Evolutionary conservation across 2,329 filamentous ascomycete species (phyloP).

Genomic region (Malbranchea cinnamomea): DNA sequence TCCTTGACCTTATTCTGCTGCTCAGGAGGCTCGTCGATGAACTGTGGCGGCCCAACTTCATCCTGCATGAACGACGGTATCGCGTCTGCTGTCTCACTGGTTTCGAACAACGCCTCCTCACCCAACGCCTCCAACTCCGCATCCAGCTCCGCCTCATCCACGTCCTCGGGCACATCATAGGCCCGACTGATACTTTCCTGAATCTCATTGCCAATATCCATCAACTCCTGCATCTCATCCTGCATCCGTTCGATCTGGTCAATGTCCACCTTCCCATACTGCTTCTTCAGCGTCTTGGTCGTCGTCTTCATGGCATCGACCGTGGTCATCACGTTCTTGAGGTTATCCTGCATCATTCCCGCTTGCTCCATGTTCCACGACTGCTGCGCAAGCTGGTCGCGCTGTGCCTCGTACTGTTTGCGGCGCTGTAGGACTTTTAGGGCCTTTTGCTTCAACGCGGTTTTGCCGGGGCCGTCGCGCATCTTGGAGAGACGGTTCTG

Average conservation of each 20-base stretch:
- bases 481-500: constrained; percentile 78
- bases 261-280: constrained; percentile 94
- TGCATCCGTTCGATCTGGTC: constrained; percentile 96
- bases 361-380: constrained; percentile 99
- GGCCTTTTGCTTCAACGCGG: constrained; percentile 82
- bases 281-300: constrained; percentile 78
- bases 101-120: constrained; percentile 82
- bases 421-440: constrained; percentile 86
- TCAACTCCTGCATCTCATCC: constrained; percentile 96
- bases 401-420: constrained; percentile 86
- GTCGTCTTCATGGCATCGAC: constrained; percentile 96
- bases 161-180: constrained; percentile 92
- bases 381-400: constrained; percentile 84
- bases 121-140: constrained; percentile 90
- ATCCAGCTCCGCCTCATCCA: constrained; percentile 91
- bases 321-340: constrained; percentile 96
- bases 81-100: constrained; percentile 43
- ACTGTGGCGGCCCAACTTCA: constrained; percentile 65
- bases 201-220: constrained; percentile 97
- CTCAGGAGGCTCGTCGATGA: constrained; percentile 82
- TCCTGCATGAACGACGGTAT: constrained; percentile 82
- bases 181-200: constrained; percentile 82
- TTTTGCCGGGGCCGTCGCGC: constrained; percentile 90
- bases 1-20: constrained; percentile 65
- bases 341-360: constrained; percentile 94